A percentile compares a stretch with the other conserved stretches of the same genome.
Conservation (phyloP, 768 basidiomycete genomes). For the Mycena vitilis region DNA sequence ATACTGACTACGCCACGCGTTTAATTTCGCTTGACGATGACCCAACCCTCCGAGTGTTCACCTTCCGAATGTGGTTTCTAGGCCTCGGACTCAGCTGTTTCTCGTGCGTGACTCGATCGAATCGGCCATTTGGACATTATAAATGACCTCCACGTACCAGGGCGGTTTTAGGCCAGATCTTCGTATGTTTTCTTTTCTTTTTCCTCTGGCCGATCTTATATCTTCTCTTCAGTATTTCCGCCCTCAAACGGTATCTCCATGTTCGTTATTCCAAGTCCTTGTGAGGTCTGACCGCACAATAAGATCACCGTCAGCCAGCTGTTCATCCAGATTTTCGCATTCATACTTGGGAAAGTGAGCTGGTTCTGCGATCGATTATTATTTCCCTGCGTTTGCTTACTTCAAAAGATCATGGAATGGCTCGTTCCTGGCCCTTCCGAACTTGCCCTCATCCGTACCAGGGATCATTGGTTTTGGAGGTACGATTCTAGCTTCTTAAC, state of each 20-base stretch:
- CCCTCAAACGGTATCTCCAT: slow-evolving; percentile 47
- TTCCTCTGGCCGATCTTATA: neutral
- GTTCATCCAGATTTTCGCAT: slow-evolving; percentile 58
- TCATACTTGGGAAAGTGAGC: slow-evolving; percentile 54
- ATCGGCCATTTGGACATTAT: too few species aligned
- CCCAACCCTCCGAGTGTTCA: slow-evolving; percentile 49
- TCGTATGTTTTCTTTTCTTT: slow-evolving; percentile 39
- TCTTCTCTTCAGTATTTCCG: slow-evolving; percentile 50
- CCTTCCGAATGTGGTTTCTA: slow-evolving; percentile 60
- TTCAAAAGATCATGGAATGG: slow-evolving; percentile 46
- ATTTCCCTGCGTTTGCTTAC: neutral
- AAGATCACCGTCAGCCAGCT: slow-evolving; percentile 52
- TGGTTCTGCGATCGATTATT: neutral
- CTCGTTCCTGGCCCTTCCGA: slow-evolving; percentile 40
- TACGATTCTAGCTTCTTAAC: neutral
- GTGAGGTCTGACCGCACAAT: neutral
- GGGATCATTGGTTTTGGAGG: slow-evolving; percentile 52
- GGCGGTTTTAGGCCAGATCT: slow-evolving; percentile 52
- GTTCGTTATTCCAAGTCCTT: too few species aligned
- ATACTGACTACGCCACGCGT: slow-evolving; percentile 50
- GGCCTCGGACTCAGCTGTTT: slow-evolving; percentile 59
- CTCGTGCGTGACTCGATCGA: slow-evolving; percentile 39
- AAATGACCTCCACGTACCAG: slow-evolving; percentile 24
- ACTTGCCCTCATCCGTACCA: slow-evolving; percentile 38
- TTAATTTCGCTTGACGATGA: slow-evolving; percentile 57